phyloP scores from a whole-genome alignment of 2,329 filamentous ascomycete genomes.

The Pyricularia sp. region DNA sequence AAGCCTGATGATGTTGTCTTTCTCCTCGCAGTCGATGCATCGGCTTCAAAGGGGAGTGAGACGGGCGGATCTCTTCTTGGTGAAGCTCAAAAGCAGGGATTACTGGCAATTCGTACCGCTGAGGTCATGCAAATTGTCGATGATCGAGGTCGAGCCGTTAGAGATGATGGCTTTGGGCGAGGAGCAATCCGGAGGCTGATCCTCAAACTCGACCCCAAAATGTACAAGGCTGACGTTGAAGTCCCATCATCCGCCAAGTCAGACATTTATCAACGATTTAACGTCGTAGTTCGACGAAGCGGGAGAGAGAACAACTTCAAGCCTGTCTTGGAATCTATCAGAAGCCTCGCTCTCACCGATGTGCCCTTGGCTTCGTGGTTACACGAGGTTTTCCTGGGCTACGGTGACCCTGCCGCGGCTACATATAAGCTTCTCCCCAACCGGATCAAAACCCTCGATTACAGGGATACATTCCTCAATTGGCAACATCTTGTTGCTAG shows the following conservation, averaged over 20 bases:
- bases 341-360: slow-evolving; percentile 73
- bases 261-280: slow-evolving; percentile 76
- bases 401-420: slow-evolving; percentile 83
- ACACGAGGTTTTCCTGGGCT: slow-evolving; percentile 95
- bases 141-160: slow-evolving; percentile 67
- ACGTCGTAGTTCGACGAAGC: slow-evolving; percentile 73
- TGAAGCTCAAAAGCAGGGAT: slow-evolving; percentile 52
- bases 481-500: slow-evolving; percentile 92
- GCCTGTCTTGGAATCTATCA: slow-evolving; percentile 84
- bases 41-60: slow-evolving; percentile 36
- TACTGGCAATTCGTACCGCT: slow-evolving; percentile 68
- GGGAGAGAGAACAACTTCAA: slow-evolving; percentile 97
- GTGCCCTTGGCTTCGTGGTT: slow-evolving; percentile 84
- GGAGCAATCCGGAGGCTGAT: slow-evolving; percentile 61
- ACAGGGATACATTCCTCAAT: slow-evolving; percentile 87
- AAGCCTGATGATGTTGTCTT: slow-evolving; percentile 85
- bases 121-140: slow-evolving; percentile 81
- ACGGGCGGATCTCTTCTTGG: slow-evolving; percentile 41
- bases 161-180: slow-evolving; percentile 59
- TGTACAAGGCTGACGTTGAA: slow-evolving; percentile 70
- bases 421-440: slow-evolving; percentile 77
- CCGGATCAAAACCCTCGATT: slow-evolving; percentile 71
- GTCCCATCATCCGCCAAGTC: slow-evolving; percentile 54
- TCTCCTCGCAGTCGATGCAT: slow-evolving; percentile 64
- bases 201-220: slow-evolving; percentile 68